Conservation (phyloP, 345 rosid genomes). For the Excoecaria agallocha region DNA sequence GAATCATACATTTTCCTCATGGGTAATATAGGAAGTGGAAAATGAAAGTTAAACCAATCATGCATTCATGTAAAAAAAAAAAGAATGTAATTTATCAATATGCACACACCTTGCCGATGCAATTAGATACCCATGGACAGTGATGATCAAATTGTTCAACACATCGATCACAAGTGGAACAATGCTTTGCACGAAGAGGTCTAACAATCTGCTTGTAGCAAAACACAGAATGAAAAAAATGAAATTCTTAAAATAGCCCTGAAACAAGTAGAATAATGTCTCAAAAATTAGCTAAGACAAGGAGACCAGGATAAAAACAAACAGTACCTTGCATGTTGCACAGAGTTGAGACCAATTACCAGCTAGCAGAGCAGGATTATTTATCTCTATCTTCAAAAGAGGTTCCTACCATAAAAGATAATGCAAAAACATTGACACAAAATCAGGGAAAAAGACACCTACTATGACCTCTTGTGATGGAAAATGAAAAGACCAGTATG, state of each 20-base stretch:
- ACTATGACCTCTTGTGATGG: not conserved
- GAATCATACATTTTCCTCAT: not conserved
- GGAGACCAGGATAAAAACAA: conserved; percentile 10
- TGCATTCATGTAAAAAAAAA: not conserved
- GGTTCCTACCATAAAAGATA: conserved; percentile 57
- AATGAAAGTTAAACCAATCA: not conserved
- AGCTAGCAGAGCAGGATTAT: conserved; percentile 87
- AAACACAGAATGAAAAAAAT: conserved; percentile 6
- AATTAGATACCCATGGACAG: conserved; percentile 98
- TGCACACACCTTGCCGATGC: conserved; percentile 80
- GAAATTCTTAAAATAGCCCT: too few species aligned
- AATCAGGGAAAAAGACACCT: conserved; percentile 5
- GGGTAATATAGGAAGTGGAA: not conserved
- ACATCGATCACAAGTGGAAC: conserved; percentile 90
- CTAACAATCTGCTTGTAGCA: conserved; percentile 66
- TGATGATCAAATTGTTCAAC: conserved; percentile 99
- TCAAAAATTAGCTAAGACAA: conserved; percentile 2
- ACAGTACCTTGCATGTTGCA: conserved; percentile 89
- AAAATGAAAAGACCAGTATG: not conserved
- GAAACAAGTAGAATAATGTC: too few species aligned
- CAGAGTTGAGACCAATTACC: conserved; percentile 99
- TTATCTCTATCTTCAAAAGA: conserved; percentile 80
- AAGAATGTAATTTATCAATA: not conserved
- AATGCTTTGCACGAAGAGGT: conserved; percentile 97
- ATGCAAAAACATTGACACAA: not conserved